Evolutionary conservation across 371 early-diverging fungal genomes (phyloP).

Genomic region (Nematocida major): DNA sequence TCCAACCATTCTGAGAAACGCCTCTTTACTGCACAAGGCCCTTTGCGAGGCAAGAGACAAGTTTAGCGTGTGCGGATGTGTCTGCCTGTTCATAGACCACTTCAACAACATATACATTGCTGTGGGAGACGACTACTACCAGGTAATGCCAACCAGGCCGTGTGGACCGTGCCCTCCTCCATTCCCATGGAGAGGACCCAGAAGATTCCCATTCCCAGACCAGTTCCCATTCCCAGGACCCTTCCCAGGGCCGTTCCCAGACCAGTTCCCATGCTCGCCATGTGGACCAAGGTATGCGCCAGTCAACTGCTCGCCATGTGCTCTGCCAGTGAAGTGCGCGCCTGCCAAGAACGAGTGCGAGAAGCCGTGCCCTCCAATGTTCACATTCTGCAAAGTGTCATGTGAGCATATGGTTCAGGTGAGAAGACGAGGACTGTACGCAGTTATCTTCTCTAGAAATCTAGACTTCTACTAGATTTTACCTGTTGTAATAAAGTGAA

Average conservation of each 20-base stretch:
- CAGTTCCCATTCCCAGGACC: conserved; percentile 6
- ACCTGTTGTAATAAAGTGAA: conserved; percentile 45
- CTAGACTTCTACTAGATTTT: conserved; percentile 4
- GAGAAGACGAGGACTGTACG: conserved; percentile 48
- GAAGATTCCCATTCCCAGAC: neutral
- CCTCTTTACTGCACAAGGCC: conserved; percentile 14
- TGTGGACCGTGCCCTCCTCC: conserved; percentile 20
- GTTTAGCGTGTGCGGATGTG: conserved; percentile 44
- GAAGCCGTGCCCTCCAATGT: conserved; percentile 43
- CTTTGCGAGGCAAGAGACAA: conserved; percentile 35
- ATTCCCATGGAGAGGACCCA: neutral
- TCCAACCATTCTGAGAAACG: conserved; percentile 18
- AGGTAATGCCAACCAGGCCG: neutral
- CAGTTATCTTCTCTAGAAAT: conserved; percentile 46
- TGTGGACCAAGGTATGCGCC: conserved; percentile 19
- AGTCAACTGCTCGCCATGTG: conserved; percentile 27
- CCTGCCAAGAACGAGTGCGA: conserved; percentile 14
- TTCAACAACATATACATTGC: conserved; percentile 40
- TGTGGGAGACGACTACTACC: conserved; percentile 23
- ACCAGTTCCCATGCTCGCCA: neutral
- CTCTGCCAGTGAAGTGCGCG: conserved; percentile 1
- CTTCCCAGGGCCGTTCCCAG: neutral
- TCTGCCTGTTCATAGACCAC: conserved; percentile 52
- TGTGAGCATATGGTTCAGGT: conserved; percentile 33
- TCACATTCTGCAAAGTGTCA: conserved; percentile 35